Evolutionary conservation across 805 yeast genomes (phyloP).

Genomic region (Diddensiella caesifluorescens): DNA sequence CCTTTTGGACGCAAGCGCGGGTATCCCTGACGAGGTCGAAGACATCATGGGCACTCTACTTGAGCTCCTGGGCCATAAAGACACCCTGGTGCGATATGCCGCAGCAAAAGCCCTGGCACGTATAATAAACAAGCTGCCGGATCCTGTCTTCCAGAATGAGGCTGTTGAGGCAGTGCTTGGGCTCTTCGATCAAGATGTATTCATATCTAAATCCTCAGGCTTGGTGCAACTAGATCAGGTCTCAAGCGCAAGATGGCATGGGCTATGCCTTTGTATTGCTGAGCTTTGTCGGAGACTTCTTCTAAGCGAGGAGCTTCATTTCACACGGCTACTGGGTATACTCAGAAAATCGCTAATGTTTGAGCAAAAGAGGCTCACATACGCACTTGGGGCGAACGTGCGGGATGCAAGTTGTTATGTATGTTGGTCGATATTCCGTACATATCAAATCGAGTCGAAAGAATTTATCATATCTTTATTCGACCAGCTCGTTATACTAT

Average conservation of each 20-base stretch:
- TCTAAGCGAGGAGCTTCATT: constrained; percentile 7
- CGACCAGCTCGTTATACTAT: constrained; percentile 42
- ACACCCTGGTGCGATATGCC: constrained; percentile 54
- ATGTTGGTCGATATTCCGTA: constrained; percentile 68
- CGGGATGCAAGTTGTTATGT: constrained; percentile 83
- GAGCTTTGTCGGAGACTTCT: constrained; percentile 35
- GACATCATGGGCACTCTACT: constrained; percentile 46
- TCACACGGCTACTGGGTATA: constrained; percentile 27
- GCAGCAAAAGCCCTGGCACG: constrained; percentile 63
- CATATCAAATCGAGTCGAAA: constrained; percentile 25
- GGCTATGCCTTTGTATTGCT: constrained; percentile 53
- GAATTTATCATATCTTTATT: constrained; percentile 22
- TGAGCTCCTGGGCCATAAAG: constrained; percentile 41
- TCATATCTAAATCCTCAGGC: constrained; percentile 7
- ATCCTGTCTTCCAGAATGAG: constrained; percentile 29
- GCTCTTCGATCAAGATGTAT: constrained; percentile 21
- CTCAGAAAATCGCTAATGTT: constrained; percentile 47
- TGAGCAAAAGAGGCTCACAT: constrained; percentile 50
- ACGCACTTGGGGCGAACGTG: constrained; percentile 58
- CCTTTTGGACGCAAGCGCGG: constrained; percentile 19
- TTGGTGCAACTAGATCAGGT: constrained; percentile 28
- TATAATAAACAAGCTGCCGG: constrained; percentile 33
- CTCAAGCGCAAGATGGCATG: constrained; percentile 48
- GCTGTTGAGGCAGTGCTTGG: constrained; percentile 31
- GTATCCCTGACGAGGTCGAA: constrained; percentile 31